phyloP scores from a whole-genome alignment of 495 filamentous ascomycete genomes.

The Neurospora discreta region DNA sequence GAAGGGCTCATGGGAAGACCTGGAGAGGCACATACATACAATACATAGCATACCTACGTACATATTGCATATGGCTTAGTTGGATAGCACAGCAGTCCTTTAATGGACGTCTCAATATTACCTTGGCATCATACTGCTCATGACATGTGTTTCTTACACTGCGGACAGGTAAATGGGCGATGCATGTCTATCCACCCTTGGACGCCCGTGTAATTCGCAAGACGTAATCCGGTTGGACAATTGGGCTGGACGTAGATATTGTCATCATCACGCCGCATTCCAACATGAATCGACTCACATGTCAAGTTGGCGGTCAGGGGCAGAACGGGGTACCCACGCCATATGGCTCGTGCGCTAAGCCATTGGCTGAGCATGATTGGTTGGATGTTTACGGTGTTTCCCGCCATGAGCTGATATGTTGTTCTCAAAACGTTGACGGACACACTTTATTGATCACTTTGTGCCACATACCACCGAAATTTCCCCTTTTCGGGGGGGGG shows the following conservation, averaged over 20 bases:
- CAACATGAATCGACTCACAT: slow-evolving; percentile 21
- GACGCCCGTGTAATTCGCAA: background rate
- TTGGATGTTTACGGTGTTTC: slow-evolving; percentile 8
- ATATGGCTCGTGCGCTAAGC: background rate
- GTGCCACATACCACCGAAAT: background rate
- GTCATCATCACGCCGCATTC: background rate
- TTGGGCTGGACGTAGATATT: background rate
- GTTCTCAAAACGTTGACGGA: background rate
- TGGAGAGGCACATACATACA: background rate
- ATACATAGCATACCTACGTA: background rate
- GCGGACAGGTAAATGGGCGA: background rate
- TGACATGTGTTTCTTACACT: no score
- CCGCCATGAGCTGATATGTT: slow-evolving; percentile 16
- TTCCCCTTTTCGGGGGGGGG: no score
- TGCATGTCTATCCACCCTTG: background rate
- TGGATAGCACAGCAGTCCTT: background rate
- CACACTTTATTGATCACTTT: background rate
- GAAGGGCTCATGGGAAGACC: background rate
- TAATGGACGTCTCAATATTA: background rate
- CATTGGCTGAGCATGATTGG: slow-evolving; percentile 10
- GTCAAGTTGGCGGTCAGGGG: slow-evolving; percentile 21
- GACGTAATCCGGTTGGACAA: background rate
- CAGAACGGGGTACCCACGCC: background rate
- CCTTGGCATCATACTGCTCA: background rate
- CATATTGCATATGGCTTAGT: background rate